Conservation (phyloP, 2,329 filamentous ascomycete genomes). For the Cladosporium sp. region DNA sequence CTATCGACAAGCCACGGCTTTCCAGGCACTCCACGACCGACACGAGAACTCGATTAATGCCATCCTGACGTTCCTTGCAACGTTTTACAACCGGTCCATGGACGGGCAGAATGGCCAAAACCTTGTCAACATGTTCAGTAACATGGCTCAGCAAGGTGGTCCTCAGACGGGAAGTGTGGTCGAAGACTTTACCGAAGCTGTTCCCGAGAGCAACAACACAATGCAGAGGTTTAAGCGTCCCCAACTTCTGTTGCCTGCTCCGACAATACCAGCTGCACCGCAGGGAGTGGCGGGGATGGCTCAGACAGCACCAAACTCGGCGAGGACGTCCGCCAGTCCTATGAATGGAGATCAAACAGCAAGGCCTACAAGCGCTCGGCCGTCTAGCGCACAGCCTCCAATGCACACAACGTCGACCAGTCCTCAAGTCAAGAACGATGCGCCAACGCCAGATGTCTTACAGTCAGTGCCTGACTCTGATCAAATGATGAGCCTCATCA, state of each 20-base stretch:
- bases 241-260: slow-evolving; percentile 27
- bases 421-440: slow-evolving; percentile 39
- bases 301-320: slow-evolving; percentile 24
- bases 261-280: slow-evolving; percentile 28
- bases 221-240: slow-evolving; percentile 28
- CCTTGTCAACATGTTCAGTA: slow-evolving; percentile 78
- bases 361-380: slow-evolving; percentile 17
- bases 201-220: slow-evolving; percentile 30
- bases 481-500: slow-evolving; percentile 50
- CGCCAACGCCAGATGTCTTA: slow-evolving; percentile 33
- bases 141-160: slow-evolving; percentile 28
- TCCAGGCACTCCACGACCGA: slow-evolving; percentile 88
- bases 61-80: slow-evolving; percentile 94
- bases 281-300: slow-evolving; percentile 22
- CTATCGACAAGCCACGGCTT: slow-evolving; percentile 80
- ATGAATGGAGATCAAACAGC: slow-evolving; percentile 19
- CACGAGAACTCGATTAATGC: slow-evolving; percentile 98
- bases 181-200: slow-evolving; percentile 51
- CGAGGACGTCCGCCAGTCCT: slow-evolving; percentile 23
- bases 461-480: slow-evolving; percentile 38
- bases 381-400: slow-evolving; percentile 12
- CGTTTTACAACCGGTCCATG: slow-evolving; percentile 89
- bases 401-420: slow-evolving; percentile 18
- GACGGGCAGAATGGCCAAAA: slow-evolving; percentile 77
- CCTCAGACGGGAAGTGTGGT: slow-evolving; percentile 55